Evolutionary conservation across 169 alveolate species (phyloP).

Genomic region (Plasmodium adleri): DNA sequence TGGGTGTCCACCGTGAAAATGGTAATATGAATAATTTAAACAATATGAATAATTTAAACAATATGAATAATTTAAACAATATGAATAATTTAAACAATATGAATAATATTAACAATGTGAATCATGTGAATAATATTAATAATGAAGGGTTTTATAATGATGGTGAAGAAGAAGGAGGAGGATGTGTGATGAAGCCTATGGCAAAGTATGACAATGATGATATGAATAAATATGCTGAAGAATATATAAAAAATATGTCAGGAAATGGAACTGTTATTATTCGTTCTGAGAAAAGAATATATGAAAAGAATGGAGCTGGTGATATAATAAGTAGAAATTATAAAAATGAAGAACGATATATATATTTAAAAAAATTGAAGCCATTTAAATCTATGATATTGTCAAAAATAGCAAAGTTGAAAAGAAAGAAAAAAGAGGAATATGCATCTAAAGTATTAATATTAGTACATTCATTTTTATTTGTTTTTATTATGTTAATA

Average conservation of each 20-base stretch:
- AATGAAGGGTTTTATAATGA: neutral
- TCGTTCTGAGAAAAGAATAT: neutral
- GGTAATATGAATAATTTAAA: no score
- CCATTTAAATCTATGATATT: conserved; percentile 62
- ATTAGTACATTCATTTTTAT: conserved; percentile 19
- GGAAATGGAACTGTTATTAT: neutral
- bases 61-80: no score
- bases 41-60: no score
- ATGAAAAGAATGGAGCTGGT: neutral
- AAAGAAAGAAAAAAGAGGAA: conserved; percentile 12
- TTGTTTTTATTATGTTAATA: conserved; percentile 4
- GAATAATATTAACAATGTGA: no score
- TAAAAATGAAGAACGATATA: neutral
- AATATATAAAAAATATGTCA: neutral
- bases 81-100: no score
- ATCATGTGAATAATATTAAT: no score
- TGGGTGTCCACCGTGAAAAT: no score
- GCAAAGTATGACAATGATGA: neutral
- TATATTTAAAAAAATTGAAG: conserved; percentile 12
- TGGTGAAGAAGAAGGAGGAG: neutral
- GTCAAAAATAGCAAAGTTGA: conserved; percentile 36
- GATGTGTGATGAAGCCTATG: neutral
- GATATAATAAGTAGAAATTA: neutral
- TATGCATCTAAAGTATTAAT: conserved; percentile 8
- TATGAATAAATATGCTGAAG: neutral